Percentiles rank a stretch among this genome's conserved stretches.
Evolutionary conservation across 208 protist species (phyloP).

Genomic region (Leishmania guyanensis): DNA sequence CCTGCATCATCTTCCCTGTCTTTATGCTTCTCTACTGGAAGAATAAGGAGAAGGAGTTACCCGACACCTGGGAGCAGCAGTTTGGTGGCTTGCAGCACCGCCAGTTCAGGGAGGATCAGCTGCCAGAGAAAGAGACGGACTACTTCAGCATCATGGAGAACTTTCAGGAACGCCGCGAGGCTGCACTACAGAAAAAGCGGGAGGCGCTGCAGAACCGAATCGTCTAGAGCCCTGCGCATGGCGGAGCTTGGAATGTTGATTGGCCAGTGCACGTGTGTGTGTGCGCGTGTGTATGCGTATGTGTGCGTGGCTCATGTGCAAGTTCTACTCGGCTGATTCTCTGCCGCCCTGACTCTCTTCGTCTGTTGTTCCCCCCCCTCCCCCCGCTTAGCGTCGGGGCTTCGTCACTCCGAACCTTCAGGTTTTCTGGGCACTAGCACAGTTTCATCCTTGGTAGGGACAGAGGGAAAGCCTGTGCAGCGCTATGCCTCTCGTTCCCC

Average conservation of each 20-base stretch:
- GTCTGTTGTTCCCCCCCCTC: neutral
- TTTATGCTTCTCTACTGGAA: constrained; percentile 87
- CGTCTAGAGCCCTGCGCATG: constrained; percentile 18
- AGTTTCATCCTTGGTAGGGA: neutral
- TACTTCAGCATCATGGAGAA: constrained; percentile 86
- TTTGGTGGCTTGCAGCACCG: constrained; percentile 79
- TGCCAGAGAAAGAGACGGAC: constrained; percentile 64
- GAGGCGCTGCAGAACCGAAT: constrained; percentile 38
- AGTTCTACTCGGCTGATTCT: neutral
- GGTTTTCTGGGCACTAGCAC: neutral
- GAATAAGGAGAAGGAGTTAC: constrained; percentile 64
- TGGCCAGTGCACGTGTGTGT: neutral
- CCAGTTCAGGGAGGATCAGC: constrained; percentile 70
- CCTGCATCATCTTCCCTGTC: constrained; percentile 75
- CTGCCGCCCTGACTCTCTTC: neutral
- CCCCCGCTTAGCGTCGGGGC: neutral
- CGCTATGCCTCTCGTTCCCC: neutral
- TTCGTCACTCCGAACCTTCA: neutral
- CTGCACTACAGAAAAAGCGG: constrained; percentile 69
- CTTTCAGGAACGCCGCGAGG: constrained; percentile 74
- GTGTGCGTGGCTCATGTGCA: neutral
- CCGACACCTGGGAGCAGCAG: constrained; percentile 78
- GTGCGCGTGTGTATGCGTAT: neutral
- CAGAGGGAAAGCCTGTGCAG: neutral
- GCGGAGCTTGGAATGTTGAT: neutral